These are phyloP conservation scores for Baudoinia panamericana DNA, from an alignment of 495 filamentous ascomycete species.

Conservation along the genomic window DNA sequence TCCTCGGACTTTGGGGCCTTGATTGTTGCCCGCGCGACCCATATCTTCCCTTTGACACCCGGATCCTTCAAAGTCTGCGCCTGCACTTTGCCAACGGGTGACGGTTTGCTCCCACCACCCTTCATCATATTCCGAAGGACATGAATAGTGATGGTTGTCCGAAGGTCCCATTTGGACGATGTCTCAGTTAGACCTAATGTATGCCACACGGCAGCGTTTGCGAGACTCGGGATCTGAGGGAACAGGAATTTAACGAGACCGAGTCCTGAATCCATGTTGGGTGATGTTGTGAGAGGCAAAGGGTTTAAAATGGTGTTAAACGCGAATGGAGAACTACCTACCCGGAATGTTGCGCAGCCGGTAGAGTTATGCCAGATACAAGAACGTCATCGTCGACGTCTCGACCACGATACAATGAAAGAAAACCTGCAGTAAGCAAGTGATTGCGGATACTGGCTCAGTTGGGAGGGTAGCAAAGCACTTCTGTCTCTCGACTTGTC, in stretches of 20 bases:
- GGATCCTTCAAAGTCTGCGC: conserved; percentile 45
- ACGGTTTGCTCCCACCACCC: conserved; percentile 27
- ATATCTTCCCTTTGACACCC: conserved; percentile 64
- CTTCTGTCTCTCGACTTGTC: too few relatives aligned
- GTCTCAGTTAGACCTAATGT: conserved; percentile 50
- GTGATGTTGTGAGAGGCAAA: neutral
- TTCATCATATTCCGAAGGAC: conserved; percentile 52
- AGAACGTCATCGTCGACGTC: too few relatives aligned
- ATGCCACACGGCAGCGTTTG: conserved; percentile 56
- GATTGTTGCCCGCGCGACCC: conserved; percentile 57
- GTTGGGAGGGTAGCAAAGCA: too few relatives aligned
- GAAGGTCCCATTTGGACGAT: conserved; percentile 63
- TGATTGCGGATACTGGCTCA: too few relatives aligned
- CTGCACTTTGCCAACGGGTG: conserved; percentile 49
- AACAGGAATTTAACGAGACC: conserved; percentile 23
- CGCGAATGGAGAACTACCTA: too few relatives aligned
- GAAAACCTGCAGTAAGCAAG: too few relatives aligned
- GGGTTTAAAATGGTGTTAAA: too few relatives aligned
- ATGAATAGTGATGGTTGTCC: conserved; percentile 58
- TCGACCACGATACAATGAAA: too few relatives aligned
- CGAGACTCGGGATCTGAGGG: conserved; percentile 49
- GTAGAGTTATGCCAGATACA: too few relatives aligned
- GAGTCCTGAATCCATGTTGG: conserved; percentile 7
- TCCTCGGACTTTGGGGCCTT: conserved; percentile 43
- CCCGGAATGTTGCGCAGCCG: too few relatives aligned